Conservation (phyloP, 2,329 filamentous ascomycete genomes). For the Endoconidiophora polonica region DNA sequence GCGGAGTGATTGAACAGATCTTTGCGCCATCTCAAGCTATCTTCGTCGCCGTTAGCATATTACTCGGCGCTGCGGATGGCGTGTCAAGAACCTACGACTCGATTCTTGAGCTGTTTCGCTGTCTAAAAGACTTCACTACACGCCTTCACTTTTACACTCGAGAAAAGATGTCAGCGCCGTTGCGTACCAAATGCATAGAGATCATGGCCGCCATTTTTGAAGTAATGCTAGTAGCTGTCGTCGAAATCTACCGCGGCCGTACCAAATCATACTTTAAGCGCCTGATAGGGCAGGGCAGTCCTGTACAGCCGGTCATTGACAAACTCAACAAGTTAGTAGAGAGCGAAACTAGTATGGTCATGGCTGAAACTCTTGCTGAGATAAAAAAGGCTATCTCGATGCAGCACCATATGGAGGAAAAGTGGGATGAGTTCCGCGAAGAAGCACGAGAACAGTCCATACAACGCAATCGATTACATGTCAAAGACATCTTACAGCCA, state of each 20-base stretch:
- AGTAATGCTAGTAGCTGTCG: conserved; percentile 27
- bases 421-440: conserved; percentile 20
- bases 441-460: conserved; percentile 22
- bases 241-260: conserved; percentile 25
- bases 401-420: conserved; percentile 22
- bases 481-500: conserved; percentile 26
- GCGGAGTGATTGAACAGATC: conserved; percentile 22
- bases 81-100: conserved; percentile 29
- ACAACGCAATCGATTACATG: conserved; percentile 21
- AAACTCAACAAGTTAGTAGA: conserved; percentile 26
- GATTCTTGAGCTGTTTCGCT: conserved; percentile 28
- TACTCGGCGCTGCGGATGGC: conserved; percentile 28
- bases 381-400: conserved; percentile 23
- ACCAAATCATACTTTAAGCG: conserved; percentile 26
- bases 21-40: conserved; percentile 27
- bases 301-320: conserved; percentile 24
- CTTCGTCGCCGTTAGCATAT: conserved; percentile 26
- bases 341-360: conserved; percentile 26
- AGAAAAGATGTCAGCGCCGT: conserved; percentile 22
- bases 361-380: conserved; percentile 27
- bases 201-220: conserved; percentile 29
- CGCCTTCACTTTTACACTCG: conserved; percentile 26
- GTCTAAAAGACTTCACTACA: conserved; percentile 27
- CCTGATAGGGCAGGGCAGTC: conserved; percentile 24
- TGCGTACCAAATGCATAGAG: conserved; percentile 24